These are phyloP conservation scores for Kuraishia floccosa DNA, from an alignment of 805 yeast genomes.

Conservation along the genomic window DNA sequence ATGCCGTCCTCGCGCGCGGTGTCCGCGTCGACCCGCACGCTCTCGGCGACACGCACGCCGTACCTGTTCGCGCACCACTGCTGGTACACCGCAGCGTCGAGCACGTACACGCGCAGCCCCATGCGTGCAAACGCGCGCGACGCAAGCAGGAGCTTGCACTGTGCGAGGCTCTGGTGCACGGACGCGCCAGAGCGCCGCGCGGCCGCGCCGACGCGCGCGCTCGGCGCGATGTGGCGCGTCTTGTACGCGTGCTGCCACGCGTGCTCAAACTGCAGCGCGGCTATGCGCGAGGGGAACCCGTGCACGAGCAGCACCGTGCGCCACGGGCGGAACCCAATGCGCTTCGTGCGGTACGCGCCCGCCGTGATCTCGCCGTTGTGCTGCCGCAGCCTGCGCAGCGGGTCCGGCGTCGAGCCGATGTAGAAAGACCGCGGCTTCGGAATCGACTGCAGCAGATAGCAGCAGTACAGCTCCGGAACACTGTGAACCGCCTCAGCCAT, in stretches of 20 bases:
- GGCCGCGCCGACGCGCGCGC: slow-evolving; percentile 24
- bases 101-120: slow-evolving; percentile 35
- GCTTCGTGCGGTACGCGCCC: slow-evolving; percentile 62
- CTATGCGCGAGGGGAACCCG: slow-evolving; percentile 59
- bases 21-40: slow-evolving; percentile 9
- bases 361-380: slow-evolving; percentile 66
- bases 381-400: slow-evolving; percentile 53
- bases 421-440: slow-evolving; percentile 51
- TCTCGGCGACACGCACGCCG: slow-evolving; percentile 11
- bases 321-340: slow-evolving; percentile 61
- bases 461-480: slow-evolving; percentile 46
- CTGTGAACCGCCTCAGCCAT: background rate
- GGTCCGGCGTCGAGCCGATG: slow-evolving; percentile 78
- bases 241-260: slow-evolving; percentile 70
- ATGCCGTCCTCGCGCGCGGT: slow-evolving; percentile 4
- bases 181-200: slow-evolving; percentile 25
- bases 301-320: slow-evolving; percentile 48
- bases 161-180: slow-evolving; percentile 34
- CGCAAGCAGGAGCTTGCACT: slow-evolving; percentile 29
- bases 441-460: slow-evolving; percentile 55
- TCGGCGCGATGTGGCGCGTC: slow-evolving; percentile 44
- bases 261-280: slow-evolving; percentile 76
- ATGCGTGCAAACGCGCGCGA: slow-evolving; percentile 31
- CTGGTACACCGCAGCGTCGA: slow-evolving; percentile 18
- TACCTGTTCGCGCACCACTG: slow-evolving; percentile 24